Evolutionary conservation across 2,329 filamentous ascomycete genomes (phyloP), one percentile per base, ranked within the genome.

Genomic region (Paecilomyces niveus): DNA sequence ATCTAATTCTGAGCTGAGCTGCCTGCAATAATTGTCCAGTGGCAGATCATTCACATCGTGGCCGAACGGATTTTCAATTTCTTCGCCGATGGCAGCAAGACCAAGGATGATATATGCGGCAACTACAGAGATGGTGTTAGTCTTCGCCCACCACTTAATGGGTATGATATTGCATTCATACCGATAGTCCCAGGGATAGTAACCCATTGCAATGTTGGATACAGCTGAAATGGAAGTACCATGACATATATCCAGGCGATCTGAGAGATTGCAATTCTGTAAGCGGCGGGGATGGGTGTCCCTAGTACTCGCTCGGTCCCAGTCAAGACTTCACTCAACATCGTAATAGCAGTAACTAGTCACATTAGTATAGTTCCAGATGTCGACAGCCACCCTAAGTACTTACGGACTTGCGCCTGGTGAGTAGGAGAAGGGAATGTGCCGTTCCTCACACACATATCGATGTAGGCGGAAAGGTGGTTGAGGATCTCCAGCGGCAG

Each of bases 41-140:
- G 88, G 88, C 50, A 92, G 76, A 72, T 94, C 90, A 69, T 94
- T 94, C 65, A 92, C 89, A 62, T 94, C 90, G 63, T 86, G 81
- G 58, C 90, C 90, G 71, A 94, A 94, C 5, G 90, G 90, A 68
- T 94, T 91, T 73, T 94, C 90, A 63, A 94, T 89, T 74, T 94
- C 89, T 62, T 85, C 85, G 45, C 90, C 90, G 66, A 93, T 93
- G 62, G 83, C 80, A 3, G 85, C 82, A 53, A 94, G 84, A 24
- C 89, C 89, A 60, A 94, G 83, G 70, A 94, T 93, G 64, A 94
- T 93, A 73, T 93, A 93, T 2, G 88, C 86, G 2, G 87, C 87
- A 13, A 79, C 74, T 76, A 53, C 11, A 18, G 11, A 24, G 29
- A 22, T 51, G 35, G 52, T 35, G 55, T 29, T 29, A 45, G 15